A percentile compares a stretch with the other conserved stretches of the same genome.
Evolutionary conservation across 148 eudicot genomes (phyloP).

Genomic region (Vaccinium corymbosum): DNA sequence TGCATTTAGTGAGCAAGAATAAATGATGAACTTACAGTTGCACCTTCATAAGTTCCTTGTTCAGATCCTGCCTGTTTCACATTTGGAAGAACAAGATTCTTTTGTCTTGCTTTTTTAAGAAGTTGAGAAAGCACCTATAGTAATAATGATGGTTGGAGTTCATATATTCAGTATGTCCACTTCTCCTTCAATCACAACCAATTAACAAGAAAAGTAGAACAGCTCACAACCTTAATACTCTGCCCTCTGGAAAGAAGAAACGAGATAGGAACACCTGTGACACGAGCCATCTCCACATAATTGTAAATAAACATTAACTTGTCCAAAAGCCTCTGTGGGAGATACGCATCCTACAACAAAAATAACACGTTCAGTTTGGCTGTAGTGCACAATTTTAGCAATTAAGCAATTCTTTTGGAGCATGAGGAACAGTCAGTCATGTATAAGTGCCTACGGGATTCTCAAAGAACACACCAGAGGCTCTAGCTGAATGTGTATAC

Average conservation of each 20-base stretch:
- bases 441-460: background rate
- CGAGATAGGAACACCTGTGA: conserved; percentile 97
- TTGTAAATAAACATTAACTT: conserved; percentile 96
- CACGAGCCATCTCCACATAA: conserved; percentile 99
- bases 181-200: background rate
- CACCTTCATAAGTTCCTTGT: conserved; percentile 98
- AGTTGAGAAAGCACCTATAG: conserved; percentile 98
- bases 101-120: conserved; percentile 86
- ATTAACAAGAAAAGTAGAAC: conserved; percentile 1
- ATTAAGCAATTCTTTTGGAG: conserved; percentile 2
- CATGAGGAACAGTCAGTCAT: background rate
- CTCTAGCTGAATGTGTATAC: background rate
- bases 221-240: conserved; percentile 76
- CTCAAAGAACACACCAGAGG: background rate
- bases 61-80: conserved; percentile 90
- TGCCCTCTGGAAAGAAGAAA: conserved; percentile 98
- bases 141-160: conserved; percentile 13
- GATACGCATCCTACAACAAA: conserved; percentile 89
- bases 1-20: background rate
- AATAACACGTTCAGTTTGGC: conserved; percentile 13
- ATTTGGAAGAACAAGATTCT: conserved; percentile 84
- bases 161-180: conserved; percentile 6
- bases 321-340: conserved; percentile 96
- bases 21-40: conserved; percentile 68
- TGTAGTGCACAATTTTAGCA: background rate